Evolutionary conservation across 2,329 filamentous ascomycete species (phyloP), one percentile per base, ranked within the genome.

Genomic region (Colletotrichum sp.): DNA sequence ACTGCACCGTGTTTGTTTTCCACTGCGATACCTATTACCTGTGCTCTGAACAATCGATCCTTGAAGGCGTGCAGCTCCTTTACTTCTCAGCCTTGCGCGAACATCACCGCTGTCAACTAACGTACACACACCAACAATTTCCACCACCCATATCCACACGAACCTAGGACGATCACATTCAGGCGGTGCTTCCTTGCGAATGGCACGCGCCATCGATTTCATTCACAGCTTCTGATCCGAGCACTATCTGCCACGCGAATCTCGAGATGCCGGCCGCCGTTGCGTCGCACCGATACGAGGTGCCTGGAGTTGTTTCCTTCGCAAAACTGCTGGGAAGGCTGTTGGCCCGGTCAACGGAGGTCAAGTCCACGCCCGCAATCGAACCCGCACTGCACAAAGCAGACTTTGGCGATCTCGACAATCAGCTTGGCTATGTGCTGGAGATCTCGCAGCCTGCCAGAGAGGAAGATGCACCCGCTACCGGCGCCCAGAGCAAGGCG

Each of bases 311-410:
- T 69, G 86, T 86, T 57, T 84, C 87, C 30, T 92, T 93, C 79
- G 86, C 85, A 44, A 80, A 82, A 30, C 86, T 93, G 29, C 86
- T 95, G 36, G 85, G 88, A 55, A 84, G 89, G 52, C 88, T 95
- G 39, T 86, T 96, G 55, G 82, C 85, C 49, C 90, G 89, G 82
- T 93, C 93, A 74, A 89, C 89, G 69, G 81, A 86, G 52, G 84
- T 90, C 77, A 95, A 95, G 83, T 86, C 89, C 36, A 87, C 89
- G 44, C 84, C 88, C 25, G 87, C 89, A 25, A 91, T 96, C 79
- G 95, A 98, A 80, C 94, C 95, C 15, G 92, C 93, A 5, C 89
- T 98, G 78, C 92, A 91, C 32, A 94, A 96, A 82, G 87, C 91
- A 68, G 92, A 95, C 82, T 90, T 94, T 76, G 85, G 88, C 32